Evolutionary conservation across 495 filamentous ascomycete genomes (phyloP), one percentile per base, ranked within the genome.

Genomic region (Podospora pseudoanserina): DNA sequence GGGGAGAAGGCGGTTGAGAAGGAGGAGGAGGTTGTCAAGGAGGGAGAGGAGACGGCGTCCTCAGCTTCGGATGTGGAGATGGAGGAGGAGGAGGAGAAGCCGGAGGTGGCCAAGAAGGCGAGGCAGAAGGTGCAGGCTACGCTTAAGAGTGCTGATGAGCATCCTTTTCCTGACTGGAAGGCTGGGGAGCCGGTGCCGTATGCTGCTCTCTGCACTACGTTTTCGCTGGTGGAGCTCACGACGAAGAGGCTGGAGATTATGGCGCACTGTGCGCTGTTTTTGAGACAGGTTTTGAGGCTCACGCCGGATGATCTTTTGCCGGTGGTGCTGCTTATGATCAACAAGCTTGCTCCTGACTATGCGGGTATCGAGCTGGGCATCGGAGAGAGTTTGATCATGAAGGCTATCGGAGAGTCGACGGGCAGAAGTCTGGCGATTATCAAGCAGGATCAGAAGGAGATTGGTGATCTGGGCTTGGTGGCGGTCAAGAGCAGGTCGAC

Each of bases 371-470:
- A 99, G 78, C 83, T 99, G 19, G 95, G 95, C 32, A 98, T 99
- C 74, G 95, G 95, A 57, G 95, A 99, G 81, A 97, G 93, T 16
- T 76, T 99, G 58, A 96, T 99, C 72, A 97, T 99, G 93, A 99
- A 97, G 73, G 91, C 95, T 18, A 97, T 99, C 74, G 93, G 93
- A 16, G 94, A 99, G 80, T 89, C 88, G 63, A 98, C 95, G 2
- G 95, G 95, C 5, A 89, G 96, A 65, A 95, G 89, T 74, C 78
- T 97, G 55, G 79, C 86, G 9, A 87, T 95, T 64, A 96, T 98
- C 78, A 97, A 97, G 76, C 85, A 88, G 54, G 95, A 99, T 73
- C 95, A 99, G 68, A 92, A 93, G 71, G 92, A 97, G 71, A 96
- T 97, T 75, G 95, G 95, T 27, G 95, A 99, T 77, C 83, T 99